Evolutionary conservation across 768 basidiomycete genomes (phyloP).

Genomic region (Pleurotus cornucopiae): DNA sequence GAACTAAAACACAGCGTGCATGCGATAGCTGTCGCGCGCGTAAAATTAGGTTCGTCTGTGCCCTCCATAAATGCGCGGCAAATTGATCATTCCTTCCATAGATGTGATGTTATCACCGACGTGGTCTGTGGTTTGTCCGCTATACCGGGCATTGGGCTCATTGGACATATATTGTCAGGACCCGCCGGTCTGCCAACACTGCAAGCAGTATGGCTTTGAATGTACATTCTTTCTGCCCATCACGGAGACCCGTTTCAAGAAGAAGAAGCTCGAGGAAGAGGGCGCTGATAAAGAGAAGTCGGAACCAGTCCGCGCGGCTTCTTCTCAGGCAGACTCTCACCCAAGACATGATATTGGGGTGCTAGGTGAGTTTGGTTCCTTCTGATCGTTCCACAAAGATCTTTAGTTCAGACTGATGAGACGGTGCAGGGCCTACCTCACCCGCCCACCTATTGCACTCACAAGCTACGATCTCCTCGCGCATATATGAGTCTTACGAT

Average conservation of each 20-base stretch:
- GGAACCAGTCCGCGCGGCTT: slow-evolving; percentile 27
- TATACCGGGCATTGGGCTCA: background rate
- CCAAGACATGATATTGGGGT: slow-evolving; percentile 56
- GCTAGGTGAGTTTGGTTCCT: slow-evolving; percentile 41
- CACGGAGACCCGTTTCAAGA: slow-evolving; percentile 98
- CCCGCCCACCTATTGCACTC: slow-evolving; percentile 87
- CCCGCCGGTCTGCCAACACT: slow-evolving; percentile 86
- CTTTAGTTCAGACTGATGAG: slow-evolving; percentile 33
- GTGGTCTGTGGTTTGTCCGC: slow-evolving; percentile 23
- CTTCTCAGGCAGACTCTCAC: slow-evolving; percentile 44
- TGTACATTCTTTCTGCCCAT: slow-evolving; percentile 99
- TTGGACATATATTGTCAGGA: slow-evolving; percentile 30
- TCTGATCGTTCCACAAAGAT: slow-evolving; percentile 7
- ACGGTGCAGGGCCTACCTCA: slow-evolving; percentile 76
- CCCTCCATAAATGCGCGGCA: background rate
- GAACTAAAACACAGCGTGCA: slow-evolving; percentile 87
- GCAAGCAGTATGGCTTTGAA: slow-evolving; percentile 89
- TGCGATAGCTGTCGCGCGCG: slow-evolving; percentile 89
- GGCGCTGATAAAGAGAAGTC: slow-evolving; percentile 33
- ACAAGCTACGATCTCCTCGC: slow-evolving; percentile 78
- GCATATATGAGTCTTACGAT: slow-evolving; percentile 85
- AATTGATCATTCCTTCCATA: background rate
- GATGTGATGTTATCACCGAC: slow-evolving; percentile 87
- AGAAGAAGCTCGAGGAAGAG: slow-evolving; percentile 83
- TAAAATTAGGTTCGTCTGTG: slow-evolving; percentile 53